Evolutionary conservation across 2,329 filamentous ascomycete species (phyloP), one percentile per base, ranked within the genome.

Genomic region (Arthrobotrys musiformis): DNA sequence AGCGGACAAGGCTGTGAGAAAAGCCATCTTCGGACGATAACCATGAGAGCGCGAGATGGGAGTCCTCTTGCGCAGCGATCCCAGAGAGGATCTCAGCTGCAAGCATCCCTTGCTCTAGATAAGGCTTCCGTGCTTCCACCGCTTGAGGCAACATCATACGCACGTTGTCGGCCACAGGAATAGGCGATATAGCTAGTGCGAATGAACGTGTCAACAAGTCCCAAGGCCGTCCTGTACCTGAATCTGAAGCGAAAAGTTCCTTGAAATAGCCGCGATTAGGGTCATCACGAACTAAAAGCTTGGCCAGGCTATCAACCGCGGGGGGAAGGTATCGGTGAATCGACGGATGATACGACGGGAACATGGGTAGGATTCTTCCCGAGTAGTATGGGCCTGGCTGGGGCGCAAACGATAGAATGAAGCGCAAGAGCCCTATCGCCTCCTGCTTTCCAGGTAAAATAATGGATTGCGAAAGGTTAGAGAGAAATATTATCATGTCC

Each of bases 261-360:
- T 91, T 92, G 85, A 94, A 98, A 80, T 92, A 90, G 2, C 90
- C 90, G 78, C 95, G 87, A 81, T 99, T 99, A 0, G 95, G 94
- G 80, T 98, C 94, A 82, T 98, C 95, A 62, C 94, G 89, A 2
- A 95, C 94, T 26, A 99, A 86, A 2, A 99, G 86, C 83, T 98
- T 98, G 1, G 95, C 94, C 26, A 98, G 85, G 56, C 92, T 91
- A 82, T 99, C 95, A 17, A 98, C 89, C 0, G 95, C 95, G 40
- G 93, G 90, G 2, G 94, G 94, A 0, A 97, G 89, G 82, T 98
- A 98, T 46, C 91, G 90, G 82, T 99, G 94, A 30, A 93, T 85
- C 8, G 88, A 86, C 0, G 95, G 93, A 67, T 94, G 91, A 82
- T 94, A 98, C 2, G 90, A 85, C 0, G 93, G 87, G 83, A 98